Conservation (phyloP, 345 rosid genomes). For the Lumnitzera racemosa region DNA sequence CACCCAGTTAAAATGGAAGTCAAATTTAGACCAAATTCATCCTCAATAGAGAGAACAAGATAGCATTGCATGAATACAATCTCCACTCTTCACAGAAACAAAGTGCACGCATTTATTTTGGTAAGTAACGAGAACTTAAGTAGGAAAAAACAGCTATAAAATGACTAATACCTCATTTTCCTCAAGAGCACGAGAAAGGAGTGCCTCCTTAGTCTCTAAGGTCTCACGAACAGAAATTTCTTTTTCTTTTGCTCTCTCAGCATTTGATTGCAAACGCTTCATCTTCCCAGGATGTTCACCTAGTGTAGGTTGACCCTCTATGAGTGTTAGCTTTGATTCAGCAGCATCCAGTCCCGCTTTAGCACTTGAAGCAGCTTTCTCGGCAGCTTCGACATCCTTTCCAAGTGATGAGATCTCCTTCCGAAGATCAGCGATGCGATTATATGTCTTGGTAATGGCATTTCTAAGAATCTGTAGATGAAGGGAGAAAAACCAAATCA, state of each 20-base stretch:
- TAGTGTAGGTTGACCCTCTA: conserved; percentile 87
- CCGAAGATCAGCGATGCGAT: conserved; percentile 83
- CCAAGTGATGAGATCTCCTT: conserved; percentile 71
- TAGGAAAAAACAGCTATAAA: neutral
- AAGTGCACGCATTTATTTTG: too few species aligned
- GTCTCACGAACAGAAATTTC: conserved; percentile 57
- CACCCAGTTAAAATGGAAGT: too few species aligned
- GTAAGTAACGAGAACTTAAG: neutral
- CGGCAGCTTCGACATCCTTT: conserved; percentile 51
- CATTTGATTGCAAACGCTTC: conserved; percentile 63
- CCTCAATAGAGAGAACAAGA: too few species aligned
- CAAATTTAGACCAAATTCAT: too few species aligned
- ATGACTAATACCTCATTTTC: conserved; percentile 73
- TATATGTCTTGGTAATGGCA: conserved; percentile 85
- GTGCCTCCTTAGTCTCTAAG: conserved; percentile 82
- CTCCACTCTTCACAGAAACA: too few species aligned
- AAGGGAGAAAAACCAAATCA: neutral
- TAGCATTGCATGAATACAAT: too few species aligned
- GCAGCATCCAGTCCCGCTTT: conserved; percentile 67
- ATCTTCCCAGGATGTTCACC: conserved; percentile 82
- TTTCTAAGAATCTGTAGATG: conserved; percentile 70
- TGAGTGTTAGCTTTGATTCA: conserved; percentile 72
- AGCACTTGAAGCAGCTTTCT: conserved; percentile 66
- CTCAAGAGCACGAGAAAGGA: conserved; percentile 68
- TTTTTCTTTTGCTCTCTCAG: conserved; percentile 60